These are phyloP conservation scores for Exophiala viscosa DNA, from an alignment of 2,329 filamentous ascomycete genomes.

Conservation along the genomic window DNA sequence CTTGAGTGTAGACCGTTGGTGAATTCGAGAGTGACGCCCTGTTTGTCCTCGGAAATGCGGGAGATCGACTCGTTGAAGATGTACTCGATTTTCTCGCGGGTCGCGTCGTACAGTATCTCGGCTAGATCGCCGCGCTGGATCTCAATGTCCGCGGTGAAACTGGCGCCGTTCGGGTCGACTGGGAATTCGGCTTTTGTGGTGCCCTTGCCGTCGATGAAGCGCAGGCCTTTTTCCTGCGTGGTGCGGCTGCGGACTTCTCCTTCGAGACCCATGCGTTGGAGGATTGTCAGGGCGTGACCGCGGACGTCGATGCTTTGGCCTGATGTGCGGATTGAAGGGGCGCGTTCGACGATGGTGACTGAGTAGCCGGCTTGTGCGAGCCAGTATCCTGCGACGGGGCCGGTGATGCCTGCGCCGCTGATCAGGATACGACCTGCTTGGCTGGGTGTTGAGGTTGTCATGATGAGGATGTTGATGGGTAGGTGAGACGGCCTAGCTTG, in stretches of 20 bases:
- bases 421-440: no score
- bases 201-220: constrained; percentile 43
- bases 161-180: constrained; percentile 25
- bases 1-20: constrained; percentile 40
- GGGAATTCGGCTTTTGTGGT: constrained; percentile 18
- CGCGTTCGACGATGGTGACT: no score
- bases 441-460: no score
- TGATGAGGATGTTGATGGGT: no score
- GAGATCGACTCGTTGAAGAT: constrained; percentile 34
- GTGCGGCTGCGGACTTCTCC: constrained; percentile 36
- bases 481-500: no score
- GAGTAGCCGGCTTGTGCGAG: no score
- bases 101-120: constrained; percentile 46
- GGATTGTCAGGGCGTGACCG: no score
- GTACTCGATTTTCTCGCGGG: constrained; percentile 30
- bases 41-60: constrained; percentile 33
- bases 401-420: no score
- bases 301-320: no score
- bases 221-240: constrained; percentile 44
- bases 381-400: no score
- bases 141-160: constrained; percentile 55
- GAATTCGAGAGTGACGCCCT: constrained; percentile 39
- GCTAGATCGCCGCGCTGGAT: constrained; percentile 57
- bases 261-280: constrained; percentile 39
- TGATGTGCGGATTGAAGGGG: no score